These are phyloP conservation scores for Arthrinium phaeospermum DNA, from an alignment of 2,329 filamentous ascomycete species.

Conservation along the genomic window DNA sequence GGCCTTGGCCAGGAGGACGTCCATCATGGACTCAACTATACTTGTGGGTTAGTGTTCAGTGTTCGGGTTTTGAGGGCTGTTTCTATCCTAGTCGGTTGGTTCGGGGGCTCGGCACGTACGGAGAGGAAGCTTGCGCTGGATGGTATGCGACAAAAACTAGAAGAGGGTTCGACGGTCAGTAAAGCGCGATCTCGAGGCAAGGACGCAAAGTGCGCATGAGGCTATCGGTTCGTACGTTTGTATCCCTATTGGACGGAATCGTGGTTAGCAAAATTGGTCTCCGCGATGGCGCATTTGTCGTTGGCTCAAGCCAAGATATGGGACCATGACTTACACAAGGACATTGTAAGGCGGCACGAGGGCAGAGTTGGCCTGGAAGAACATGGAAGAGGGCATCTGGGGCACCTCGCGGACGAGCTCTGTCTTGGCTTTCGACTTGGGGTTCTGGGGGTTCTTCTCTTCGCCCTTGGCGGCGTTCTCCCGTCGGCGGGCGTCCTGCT, in stretches of 20 bases:
- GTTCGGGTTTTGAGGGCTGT: no score
- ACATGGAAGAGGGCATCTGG: slow-evolving; percentile 81
- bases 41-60: no score
- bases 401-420: slow-evolving; percentile 79
- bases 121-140: slow-evolving; percentile 87
- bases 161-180: slow-evolving; percentile 57
- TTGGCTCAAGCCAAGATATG: not conserved
- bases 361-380: slow-evolving; percentile 72
- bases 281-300: not conserved
- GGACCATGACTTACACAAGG: slow-evolving; percentile 59
- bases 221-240: not conserved
- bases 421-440: slow-evolving; percentile 61
- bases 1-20: slow-evolving; percentile 90
- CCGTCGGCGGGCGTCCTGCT: slow-evolving; percentile 80
- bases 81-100: no score
- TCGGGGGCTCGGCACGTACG: slow-evolving; percentile 47
- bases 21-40: slow-evolving; percentile 71
- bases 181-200: not conserved
- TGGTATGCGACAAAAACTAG: slow-evolving; percentile 90
- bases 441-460: slow-evolving; percentile 47
- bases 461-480: slow-evolving; percentile 77
- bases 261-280: slow-evolving; percentile 10
- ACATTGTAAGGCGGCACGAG: slow-evolving; percentile 82
- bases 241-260: not conserved
- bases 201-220: not conserved